Conservation (phyloP, 2,329 filamentous ascomycete species). For the Ceratocystis papillata region DNA sequence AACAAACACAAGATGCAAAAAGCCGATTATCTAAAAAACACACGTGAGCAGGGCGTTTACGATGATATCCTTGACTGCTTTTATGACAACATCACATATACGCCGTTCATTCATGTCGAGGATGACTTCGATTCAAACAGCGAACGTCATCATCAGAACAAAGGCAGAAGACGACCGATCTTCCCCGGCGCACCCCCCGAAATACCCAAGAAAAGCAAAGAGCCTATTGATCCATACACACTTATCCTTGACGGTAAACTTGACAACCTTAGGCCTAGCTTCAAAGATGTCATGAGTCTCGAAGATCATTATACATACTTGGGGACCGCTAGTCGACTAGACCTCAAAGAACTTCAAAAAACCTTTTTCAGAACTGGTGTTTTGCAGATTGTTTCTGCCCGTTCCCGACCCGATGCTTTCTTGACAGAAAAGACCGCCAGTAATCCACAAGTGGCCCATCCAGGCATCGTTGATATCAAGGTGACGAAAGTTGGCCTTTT, state of each 20-base stretch:
- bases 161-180: conserved; percentile 60
- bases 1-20: conserved; percentile 99
- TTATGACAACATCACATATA: conserved; percentile 98
- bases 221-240: conserved; percentile 90
- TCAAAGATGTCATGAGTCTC: conserved; percentile 84
- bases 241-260: conserved; percentile 84
- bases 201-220: conserved; percentile 55
- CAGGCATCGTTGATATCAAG: conserved; percentile 92
- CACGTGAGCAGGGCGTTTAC: conserved; percentile 79
- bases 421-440: conserved; percentile 76
- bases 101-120: conserved; percentile 94
- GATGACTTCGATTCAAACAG: conserved; percentile 74
- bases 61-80: conserved; percentile 91
- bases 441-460: conserved; percentile 76
- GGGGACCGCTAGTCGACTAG: conserved; percentile 62
- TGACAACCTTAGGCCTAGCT: conserved; percentile 67
- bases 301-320: conserved; percentile 88
- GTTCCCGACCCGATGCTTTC: conserved; percentile 89
- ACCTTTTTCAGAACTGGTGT: conserved; percentile 87
- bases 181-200: conserved; percentile 44
- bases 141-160: conserved; percentile 60
- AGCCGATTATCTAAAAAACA: conserved; percentile 88
- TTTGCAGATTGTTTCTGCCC: conserved; percentile 85
- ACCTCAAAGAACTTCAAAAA: conserved; percentile 71
- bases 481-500: conserved; percentile 90